Base-by-base conservation (phyloP, 768 basidiomycete species). In the Leucosporidium creatinivorum region DNA sequence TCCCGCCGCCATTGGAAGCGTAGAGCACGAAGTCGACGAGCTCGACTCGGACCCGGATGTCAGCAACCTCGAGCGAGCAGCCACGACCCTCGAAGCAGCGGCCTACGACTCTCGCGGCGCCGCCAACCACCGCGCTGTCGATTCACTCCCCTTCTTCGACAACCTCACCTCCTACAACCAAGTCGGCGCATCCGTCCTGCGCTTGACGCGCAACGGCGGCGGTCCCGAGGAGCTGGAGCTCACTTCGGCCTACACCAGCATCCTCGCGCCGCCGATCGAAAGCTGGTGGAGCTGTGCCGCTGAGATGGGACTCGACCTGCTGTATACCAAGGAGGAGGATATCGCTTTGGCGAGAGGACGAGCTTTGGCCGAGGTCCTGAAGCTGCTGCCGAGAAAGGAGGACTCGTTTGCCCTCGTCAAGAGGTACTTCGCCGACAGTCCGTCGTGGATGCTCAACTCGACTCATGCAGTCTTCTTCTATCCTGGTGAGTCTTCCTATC, bases 101-200 rank as follows among this genome's bases (percentile, higher is more conserved):
- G 39, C 39, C 13, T 44, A 44, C 39, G 39, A 44, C 39, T 44
- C 39, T 44, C 39, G 39, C 39, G 39, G 39, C 15, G 39, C 39
- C 39, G 39, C 39, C 39, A 44, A 44, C 39, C 39, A 66, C 36
- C 57, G 61, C 26, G 61, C 65, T 0, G 61, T 60, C 25, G 69
- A 69, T 39, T 55, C 30, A 19, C 58, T 66, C 30, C 69, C 69
- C 9, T 66, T 69, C 65, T 56, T 69, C 62, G 69, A 69, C 54
- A 63, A 51, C 33, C 36, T 58, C 36, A n/a, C 67, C 21, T 55
- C 23, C 30, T 4, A 47, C 65, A 39, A 4, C 55, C 12, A 28
- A 48, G 21, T 25, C 49, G 56, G 21, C 39, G 10, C 28, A 30
- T 56, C 28, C n/a, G 23, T 26, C 7, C 3, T 30, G 58, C 17